phyloP scores from a whole-genome alignment of 805 yeast species.

The Ogataea saltuana region DNA sequence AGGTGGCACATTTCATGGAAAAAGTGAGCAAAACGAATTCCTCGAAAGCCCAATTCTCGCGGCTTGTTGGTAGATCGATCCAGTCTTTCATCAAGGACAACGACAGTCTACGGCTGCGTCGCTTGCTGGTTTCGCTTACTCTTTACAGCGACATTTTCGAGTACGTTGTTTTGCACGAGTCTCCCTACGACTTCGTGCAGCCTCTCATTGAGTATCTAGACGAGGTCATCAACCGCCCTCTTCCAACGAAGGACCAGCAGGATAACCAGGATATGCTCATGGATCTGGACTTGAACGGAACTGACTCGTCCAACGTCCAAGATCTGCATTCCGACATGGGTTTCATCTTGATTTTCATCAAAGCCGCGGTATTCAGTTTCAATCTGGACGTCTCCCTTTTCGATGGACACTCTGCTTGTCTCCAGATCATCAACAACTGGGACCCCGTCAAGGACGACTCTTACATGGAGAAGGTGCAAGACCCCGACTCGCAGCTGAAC shows the following conservation, averaged over 20 bases:
- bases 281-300: constrained; percentile 41
- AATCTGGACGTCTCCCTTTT: constrained; percentile 14
- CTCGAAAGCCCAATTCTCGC: constrained; percentile 42
- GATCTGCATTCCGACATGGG: constrained; percentile 73
- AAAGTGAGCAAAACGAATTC: constrained; percentile 49
- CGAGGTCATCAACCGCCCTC: constrained; percentile 29
- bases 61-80: constrained; percentile 36
- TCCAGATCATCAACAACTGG: constrained; percentile 16
- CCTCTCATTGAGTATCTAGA: constrained; percentile 57
- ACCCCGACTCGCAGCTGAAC: constrained; percentile 27
- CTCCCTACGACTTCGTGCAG: constrained; percentile 44
- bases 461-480: constrained; percentile 19
- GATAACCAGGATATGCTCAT: constrained; percentile 26
- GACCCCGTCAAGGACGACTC: constrained; percentile 15
- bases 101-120: constrained; percentile 45
- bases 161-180: constrained; percentile 43
- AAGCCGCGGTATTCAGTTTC: constrained; percentile 19
- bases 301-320: constrained; percentile 60
- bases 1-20: constrained; percentile 49
- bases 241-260: constrained; percentile 19
- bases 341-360: constrained; percentile 50
- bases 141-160: constrained; percentile 44
- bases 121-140: constrained; percentile 54
- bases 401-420: constrained; percentile 6
- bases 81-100: constrained; percentile 39